A percentile compares a stretch with the other conserved stretches of the same genome.
Conservation (phyloP, 352 stramenopile species). For the Globisporangium parvum region DNA sequence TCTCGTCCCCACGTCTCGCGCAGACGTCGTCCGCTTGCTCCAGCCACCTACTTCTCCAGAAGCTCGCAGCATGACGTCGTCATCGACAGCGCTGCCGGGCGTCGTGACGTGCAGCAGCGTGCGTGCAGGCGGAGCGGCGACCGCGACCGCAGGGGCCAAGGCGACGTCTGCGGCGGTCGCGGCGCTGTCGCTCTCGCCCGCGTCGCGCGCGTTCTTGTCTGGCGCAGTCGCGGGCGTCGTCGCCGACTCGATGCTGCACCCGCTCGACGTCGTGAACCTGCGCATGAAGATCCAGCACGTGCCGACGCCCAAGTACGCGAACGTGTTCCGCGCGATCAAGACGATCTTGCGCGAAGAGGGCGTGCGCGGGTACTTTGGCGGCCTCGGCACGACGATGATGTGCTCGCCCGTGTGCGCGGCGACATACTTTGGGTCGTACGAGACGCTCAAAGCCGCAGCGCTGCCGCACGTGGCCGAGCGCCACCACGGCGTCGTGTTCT, state of each 20-base stretch:
- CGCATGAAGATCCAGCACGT: slow-evolving; percentile 76
- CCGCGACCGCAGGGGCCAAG: slow-evolving; percentile 10
- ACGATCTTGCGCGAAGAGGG: slow-evolving; percentile 75
- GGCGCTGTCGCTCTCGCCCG: slow-evolving; percentile 25
- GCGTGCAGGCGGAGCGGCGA: slow-evolving; percentile 9
- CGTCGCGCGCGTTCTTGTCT: slow-evolving; percentile 56
- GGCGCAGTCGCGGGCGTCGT: slow-evolving; percentile 67
- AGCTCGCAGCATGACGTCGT: neutral
- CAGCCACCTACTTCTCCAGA: no score
- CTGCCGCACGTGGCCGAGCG: slow-evolving; percentile 37
- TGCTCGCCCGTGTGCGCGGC: slow-evolving; percentile 64
- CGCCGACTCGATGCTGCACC: slow-evolving; percentile 70
- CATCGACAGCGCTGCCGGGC: neutral
- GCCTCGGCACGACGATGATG: slow-evolving; percentile 66
- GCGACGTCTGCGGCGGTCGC: slow-evolving; percentile 24
- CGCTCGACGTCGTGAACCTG: slow-evolving; percentile 78
- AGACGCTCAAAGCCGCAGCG: slow-evolving; percentile 56
- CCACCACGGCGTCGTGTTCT: slow-evolving; percentile 55
- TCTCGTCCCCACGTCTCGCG: no score
- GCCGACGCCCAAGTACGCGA: slow-evolving; percentile 49
- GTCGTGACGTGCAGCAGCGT: slow-evolving; percentile 25
- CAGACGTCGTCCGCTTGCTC: no score
- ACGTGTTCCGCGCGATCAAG: slow-evolving; percentile 44
- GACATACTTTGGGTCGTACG: slow-evolving; percentile 76
- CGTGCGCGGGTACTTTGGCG: slow-evolving; percentile 64